Base-by-base conservation (phyloP, 2,329 filamentous ascomycete species). In the Xylariaceae sp. region DNA sequence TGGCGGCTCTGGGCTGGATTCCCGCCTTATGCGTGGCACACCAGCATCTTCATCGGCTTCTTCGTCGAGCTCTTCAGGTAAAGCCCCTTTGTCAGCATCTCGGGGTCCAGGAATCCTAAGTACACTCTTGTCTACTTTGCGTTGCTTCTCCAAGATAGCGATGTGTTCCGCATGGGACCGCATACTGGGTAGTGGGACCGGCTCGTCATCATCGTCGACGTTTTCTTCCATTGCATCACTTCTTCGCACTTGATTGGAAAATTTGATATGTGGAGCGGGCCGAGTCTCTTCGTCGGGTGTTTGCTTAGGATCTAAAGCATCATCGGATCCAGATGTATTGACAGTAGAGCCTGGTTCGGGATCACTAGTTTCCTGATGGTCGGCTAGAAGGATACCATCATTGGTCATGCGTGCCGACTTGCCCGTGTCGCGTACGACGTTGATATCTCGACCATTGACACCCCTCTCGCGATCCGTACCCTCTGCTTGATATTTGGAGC, bases 21-120 rank as follows among this genome's bases (percentile, higher is more conserved):
- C 40, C 64, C 66, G 40, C 52, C 53, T 22, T 63, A 59, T 34
- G 65, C 65, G 23, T 64, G 61, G n/a, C 61, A 57, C 33, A 11
- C 51, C 53, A n/a, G 47, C 52, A 7, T 50, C 53, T 3, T 57
- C 58, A 2, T 67, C 56, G 12, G 61, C 60, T 6, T 61, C 62
- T 14, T 65, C 63, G 4, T 67, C 62, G 2, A 82, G 65, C 22
- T 74, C 70, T 45, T 73, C 71, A 2, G 91, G 91, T 8, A 83
- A 73, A 49, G 88, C 76, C 21, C 92, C 93, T 40, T 82, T 80
- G 57, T 98, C 93, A 39, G 86, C 91, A 61, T 97, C 93, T 56
- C 91, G 77, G 1, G 93, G 93, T 17, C 91, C 91, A 0, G 93
- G 93, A 57, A 98, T 97, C 33, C 89, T 85, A 35, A 97, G 70